Conservation (phyloP, 2,329 filamentous ascomycete species). For the Pseudocercospora cruenta region DNA sequence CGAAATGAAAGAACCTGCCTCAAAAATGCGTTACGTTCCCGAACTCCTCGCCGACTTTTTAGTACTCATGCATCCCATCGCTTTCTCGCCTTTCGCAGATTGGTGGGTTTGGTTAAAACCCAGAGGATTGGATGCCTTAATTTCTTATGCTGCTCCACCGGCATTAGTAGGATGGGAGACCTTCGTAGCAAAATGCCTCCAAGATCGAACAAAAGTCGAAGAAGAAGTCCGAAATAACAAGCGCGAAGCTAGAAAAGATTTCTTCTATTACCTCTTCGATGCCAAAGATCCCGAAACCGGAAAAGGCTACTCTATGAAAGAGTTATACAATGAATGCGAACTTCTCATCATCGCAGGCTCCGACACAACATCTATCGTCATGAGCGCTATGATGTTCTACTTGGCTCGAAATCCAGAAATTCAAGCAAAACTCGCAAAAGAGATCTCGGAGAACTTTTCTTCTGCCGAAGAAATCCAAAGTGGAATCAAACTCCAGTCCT, state of each 20-base stretch:
- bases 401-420: constrained; percentile 33
- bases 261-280: constrained; percentile 30
- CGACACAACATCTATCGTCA: constrained; percentile 38
- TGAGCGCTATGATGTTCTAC: constrained; percentile 40
- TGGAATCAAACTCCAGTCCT: constrained; percentile 38
- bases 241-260: constrained; percentile 15
- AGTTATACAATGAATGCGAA: constrained; percentile 28
- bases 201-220: constrained; percentile 45
- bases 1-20: constrained; percentile 45
- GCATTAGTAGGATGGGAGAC: constrained; percentile 46
- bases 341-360: constrained; percentile 30
- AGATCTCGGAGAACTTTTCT: constrained; percentile 40
- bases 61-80: constrained; percentile 19
- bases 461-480: constrained; percentile 33
- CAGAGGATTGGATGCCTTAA: constrained; percentile 43
- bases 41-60: constrained; percentile 22
- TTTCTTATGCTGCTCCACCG: constrained; percentile 47
- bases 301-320: constrained; percentile 22
- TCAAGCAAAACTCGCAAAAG: constrained; percentile 34
- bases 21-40: constrained; percentile 34
- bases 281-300: constrained; percentile 31
- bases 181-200: constrained; percentile 46
- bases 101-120: constrained; percentile 28
- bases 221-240: constrained; percentile 17
- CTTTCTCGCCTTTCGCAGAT: constrained; percentile 22